A percentile compares a stretch with the other conserved stretches of the same genome.
phyloP scores from a whole-genome alignment of 2,329 filamentous ascomycete species.

The Dactylellina cionopaga region DNA sequence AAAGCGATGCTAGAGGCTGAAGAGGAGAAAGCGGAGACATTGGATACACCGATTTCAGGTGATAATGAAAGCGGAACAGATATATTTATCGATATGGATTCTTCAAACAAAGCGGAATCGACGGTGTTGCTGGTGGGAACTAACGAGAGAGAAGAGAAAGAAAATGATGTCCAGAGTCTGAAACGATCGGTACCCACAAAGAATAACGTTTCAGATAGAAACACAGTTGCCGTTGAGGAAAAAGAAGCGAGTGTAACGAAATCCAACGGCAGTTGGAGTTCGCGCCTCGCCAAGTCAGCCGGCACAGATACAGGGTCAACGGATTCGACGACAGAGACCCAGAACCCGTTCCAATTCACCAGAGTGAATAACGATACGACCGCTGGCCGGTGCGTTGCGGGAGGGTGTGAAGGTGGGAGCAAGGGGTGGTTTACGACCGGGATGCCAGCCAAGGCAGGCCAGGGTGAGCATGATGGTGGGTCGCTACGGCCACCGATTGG shows the following conservation, averaged over 20 bases:
- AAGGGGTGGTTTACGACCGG: slow-evolving; percentile 27
- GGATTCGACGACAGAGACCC: slow-evolving; percentile 19
- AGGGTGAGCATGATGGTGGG: slow-evolving; percentile 32
- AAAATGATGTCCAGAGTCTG: background rate
- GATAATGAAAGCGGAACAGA: background rate
- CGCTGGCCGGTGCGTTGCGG: slow-evolving; percentile 31
- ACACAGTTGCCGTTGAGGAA: background rate
- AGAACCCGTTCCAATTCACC: slow-evolving; percentile 2
- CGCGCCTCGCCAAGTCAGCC: background rate
- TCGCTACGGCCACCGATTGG: slow-evolving; percentile 39
- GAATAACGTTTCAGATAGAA: slow-evolving; percentile 20
- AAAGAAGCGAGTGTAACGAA: slow-evolving; percentile 19
- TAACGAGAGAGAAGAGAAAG: slow-evolving; percentile 3
- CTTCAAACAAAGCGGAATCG: background rate
- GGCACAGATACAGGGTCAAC: slow-evolving; percentile 5
- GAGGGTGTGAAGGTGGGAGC: slow-evolving; percentile 26
- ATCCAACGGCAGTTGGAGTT: slow-evolving; percentile 7
- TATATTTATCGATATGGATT: background rate
- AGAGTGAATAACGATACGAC: background rate
- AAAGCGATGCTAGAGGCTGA: slow-evolving; percentile 12
- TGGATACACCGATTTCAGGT: background rate
- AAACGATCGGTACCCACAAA: slow-evolving; percentile 1
- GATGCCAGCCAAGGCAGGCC: slow-evolving; percentile 24
- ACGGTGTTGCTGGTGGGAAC: background rate
- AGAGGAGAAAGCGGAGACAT: slow-evolving; percentile 7